phyloP scores from a whole-genome alignment of 257 asterid genomes.

The Paulownia fortunei region DNA sequence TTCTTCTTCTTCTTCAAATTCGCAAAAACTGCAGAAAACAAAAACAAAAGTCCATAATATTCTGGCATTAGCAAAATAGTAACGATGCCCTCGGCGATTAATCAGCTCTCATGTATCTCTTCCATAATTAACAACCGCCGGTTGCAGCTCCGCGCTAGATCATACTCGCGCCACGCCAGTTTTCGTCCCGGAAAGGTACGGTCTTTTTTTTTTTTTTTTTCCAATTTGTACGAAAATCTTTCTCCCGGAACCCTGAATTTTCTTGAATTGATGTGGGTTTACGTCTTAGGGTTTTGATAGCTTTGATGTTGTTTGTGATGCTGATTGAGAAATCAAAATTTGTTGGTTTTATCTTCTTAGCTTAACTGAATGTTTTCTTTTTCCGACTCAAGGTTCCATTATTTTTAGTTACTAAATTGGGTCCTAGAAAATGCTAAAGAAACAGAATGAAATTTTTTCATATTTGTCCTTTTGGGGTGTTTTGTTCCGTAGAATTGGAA shows the following conservation, averaged over 20 bases:
- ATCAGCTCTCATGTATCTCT: slow-evolving; percentile 44
- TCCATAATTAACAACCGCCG: slow-evolving; percentile 40
- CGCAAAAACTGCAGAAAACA: background rate
- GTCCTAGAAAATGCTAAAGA: background rate
- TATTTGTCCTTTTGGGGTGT: too few species aligned
- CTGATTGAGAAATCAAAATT: background rate
- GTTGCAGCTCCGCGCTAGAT: slow-evolving; percentile 34
- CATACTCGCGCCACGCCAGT: slow-evolving; percentile 18
- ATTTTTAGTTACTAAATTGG: too few species aligned
- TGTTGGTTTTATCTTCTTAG: background rate
- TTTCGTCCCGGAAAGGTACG: slow-evolving; percentile 35
- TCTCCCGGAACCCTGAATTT: background rate
- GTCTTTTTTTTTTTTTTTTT: background rate
- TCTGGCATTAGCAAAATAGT: background rate
- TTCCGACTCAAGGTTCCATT: too few species aligned
- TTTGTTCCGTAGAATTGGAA: too few species aligned
- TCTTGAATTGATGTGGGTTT: background rate
- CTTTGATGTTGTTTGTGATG: background rate
- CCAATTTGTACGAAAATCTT: background rate
- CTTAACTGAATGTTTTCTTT: too few species aligned
- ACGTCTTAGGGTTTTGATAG: background rate
- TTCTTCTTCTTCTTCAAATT: background rate
- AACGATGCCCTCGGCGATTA: slow-evolving; percentile 42
- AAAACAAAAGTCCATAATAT: background rate
- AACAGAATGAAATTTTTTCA: too few species aligned